Evolutionary conservation across 257 asterid genomes (phyloP), one percentile per base, ranked within the genome.

Genomic region (Nicotiana paniculata): DNA sequence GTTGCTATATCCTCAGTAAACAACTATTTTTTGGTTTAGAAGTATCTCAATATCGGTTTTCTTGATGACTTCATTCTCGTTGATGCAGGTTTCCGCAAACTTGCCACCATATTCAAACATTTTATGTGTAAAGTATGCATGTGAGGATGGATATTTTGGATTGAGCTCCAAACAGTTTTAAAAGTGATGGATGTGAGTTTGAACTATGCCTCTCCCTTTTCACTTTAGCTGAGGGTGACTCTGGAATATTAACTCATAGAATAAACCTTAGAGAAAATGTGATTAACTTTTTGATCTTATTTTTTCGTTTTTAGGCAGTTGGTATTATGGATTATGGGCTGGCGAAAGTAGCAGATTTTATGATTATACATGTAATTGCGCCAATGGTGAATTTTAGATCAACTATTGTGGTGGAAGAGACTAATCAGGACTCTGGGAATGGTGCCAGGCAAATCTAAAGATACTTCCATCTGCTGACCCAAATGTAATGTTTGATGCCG

Each of bases 181-280:
- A 88, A 92, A 87, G 99, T 96, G 48, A 90, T 96, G 97, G 91
- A 93, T 84, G 99, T 94, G 89, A 87, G 99, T 89, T 68, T 76
- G 66, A 26, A 65, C 77, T 58, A 66, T 26, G 48, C 84, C 48
- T 68, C 80, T 72, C 77, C 24, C 67, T 64, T 68, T 76, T 81
- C 67, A 43, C 84, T 82, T 24, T 74, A 6, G 13, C 24, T 74
- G 79, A 74, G 39, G 24, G 35, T 74, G 51, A 43, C 11, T 48
- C 79, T 74, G 62, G 51, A 12, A 48, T 26, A 13, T 46, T 46
- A n/a, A 48, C 62, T 74, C 24, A 21, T 21, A 21, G 24, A 15
- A 26, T 74, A 48, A 13, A 74, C 13, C 24, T 48, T 48, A 26
- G 39, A 48, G 43, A 15, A 74, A 26, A 81, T 64, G 76, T 61